Base-by-base conservation (phyloP, 2,329 filamentous ascomycete species). In the Colletotrichum spinosum region DNA sequence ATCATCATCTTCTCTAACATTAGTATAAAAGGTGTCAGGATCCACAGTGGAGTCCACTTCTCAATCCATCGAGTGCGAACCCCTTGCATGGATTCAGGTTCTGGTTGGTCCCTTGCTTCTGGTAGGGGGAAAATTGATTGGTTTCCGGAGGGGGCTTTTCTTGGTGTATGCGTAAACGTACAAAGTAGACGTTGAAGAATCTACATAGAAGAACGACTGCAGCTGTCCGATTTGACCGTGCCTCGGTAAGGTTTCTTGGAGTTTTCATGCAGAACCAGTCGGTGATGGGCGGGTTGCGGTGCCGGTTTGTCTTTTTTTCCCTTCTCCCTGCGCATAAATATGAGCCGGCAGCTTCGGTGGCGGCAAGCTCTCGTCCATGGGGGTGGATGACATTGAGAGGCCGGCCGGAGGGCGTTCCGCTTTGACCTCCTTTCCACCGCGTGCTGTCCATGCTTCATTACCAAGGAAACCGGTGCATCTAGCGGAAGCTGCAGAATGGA, bases 361-460 rank as follows among this genome's bases (percentile, higher is more conserved):
- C 15, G 48, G 34, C 9, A 33, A 45, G 35, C 39, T 45, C 38
- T 39, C 52, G n/a, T 55, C 52, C 39, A 44, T 12, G 33, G 13
- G 13, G 11, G n/a, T 17, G 38, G 44, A 34, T 10, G 37, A 35
- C 25, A 34, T 35, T 13, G 8, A 13, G 17, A 25, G 42, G 39
- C 25, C 25, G 13, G 39, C 9, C 9, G 17, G 39, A 9, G 17
- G 25, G 13, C 11, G 44, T n/a, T 10, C 55, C 57, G 53, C 58
- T 57, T 58, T 66, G 58, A 63, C 48, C 57, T 17, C 41, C 39
- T 56, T 38, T 38, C 13, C 51, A 41, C 51, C 37, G 42, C 39
- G 12, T 35, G n/a, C 48, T 10, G 39, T 13, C 39, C 39, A 13
- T 42, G 46, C 44, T 45, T 39, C 39, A 34, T 25, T 13, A 39